Conservation (phyloP, 2,329 filamentous ascomycete genomes). For the Fusarium tricinctum region DNA sequence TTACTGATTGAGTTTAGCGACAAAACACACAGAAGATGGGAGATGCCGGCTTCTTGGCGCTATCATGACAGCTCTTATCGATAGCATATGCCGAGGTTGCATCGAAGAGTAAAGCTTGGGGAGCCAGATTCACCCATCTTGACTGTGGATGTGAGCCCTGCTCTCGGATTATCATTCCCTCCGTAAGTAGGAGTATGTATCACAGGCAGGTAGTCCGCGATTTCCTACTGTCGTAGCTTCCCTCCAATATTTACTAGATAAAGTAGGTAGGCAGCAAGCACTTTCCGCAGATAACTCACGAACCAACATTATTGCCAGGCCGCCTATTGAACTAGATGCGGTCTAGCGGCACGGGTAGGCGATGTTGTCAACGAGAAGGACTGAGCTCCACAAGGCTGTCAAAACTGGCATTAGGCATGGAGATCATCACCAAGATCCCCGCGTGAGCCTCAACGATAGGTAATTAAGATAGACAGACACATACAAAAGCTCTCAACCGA, state of each 20-base stretch:
- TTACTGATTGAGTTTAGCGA: constrained; percentile 34
- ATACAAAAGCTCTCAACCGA: background rate
- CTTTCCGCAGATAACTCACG: background rate
- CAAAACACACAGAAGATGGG: too few species aligned
- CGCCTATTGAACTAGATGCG: constrained; percentile 16
- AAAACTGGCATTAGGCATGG: background rate
- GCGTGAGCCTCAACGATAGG: background rate
- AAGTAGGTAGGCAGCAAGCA: background rate
- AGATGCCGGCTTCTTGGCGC: background rate
- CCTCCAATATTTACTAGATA: background rate
- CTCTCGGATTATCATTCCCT: background rate
- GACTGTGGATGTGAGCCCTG: background rate
- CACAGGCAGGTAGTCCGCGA: background rate
- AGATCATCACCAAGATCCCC: background rate
- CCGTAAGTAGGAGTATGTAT: background rate
- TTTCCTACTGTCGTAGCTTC: background rate
- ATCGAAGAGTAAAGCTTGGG: background rate
- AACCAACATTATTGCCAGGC: constrained; percentile 20
- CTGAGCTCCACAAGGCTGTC: constrained; percentile 12
- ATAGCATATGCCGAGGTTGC: constrained; percentile 17
- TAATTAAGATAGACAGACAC: background rate
- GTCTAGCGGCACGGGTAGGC: constrained; percentile 5
- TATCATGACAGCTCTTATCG: constrained; percentile 38
- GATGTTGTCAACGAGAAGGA: background rate
- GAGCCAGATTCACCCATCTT: too few species aligned